These are phyloP conservation scores for Colletotrichum eleusines DNA, from an alignment of 2,329 filamentous ascomycete species.

Conservation along the genomic window DNA sequence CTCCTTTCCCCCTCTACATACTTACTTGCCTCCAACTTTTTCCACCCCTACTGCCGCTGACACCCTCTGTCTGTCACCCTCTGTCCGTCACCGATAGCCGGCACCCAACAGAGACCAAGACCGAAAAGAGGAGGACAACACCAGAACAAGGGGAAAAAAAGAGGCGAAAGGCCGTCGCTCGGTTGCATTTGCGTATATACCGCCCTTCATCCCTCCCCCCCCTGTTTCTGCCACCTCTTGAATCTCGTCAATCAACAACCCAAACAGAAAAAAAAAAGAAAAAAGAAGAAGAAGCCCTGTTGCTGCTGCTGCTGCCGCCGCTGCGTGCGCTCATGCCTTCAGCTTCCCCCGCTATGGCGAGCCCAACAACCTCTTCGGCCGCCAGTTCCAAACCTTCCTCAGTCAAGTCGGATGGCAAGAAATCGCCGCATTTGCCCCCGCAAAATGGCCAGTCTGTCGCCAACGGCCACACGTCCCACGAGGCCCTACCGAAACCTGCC, in stretches of 20 bases:
- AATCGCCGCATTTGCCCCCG: slow-evolving; percentile 54
- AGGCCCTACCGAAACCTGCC: slow-evolving; percentile 50
- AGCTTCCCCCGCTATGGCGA: slow-evolving; percentile 39
- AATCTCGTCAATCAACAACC: slow-evolving; percentile 14
- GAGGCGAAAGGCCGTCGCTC: slow-evolving; percentile 19
- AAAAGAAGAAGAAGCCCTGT: not conserved
- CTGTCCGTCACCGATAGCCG: slow-evolving; percentile 29
- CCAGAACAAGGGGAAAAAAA: not conserved
- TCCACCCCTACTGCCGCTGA: slow-evolving; percentile 28
- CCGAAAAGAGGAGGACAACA: slow-evolving; percentile 1
- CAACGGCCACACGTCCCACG: slow-evolving; percentile 45
- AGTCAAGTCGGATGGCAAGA: slow-evolving; percentile 58
- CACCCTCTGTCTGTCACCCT: slow-evolving; percentile 31
- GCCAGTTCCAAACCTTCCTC: slow-evolving; percentile 64
- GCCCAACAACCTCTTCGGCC: slow-evolving; percentile 49
- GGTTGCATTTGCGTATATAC: slow-evolving; percentile 38
- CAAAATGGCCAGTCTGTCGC: slow-evolving; percentile 52
- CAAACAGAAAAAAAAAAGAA: slow-evolving; percentile 9
- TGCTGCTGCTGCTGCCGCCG: slow-evolving; percentile 1
- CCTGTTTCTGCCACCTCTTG: slow-evolving; percentile 10
- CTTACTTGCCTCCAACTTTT: slow-evolving; percentile 13
- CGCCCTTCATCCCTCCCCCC: slow-evolving; percentile 21
- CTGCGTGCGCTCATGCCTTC: slow-evolving; percentile 36
- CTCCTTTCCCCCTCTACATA: not conserved
- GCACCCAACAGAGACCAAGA: slow-evolving; percentile 7